Base-by-base conservation (phyloP, 257 asterid genomes). In the Salvia splendens region DNA sequence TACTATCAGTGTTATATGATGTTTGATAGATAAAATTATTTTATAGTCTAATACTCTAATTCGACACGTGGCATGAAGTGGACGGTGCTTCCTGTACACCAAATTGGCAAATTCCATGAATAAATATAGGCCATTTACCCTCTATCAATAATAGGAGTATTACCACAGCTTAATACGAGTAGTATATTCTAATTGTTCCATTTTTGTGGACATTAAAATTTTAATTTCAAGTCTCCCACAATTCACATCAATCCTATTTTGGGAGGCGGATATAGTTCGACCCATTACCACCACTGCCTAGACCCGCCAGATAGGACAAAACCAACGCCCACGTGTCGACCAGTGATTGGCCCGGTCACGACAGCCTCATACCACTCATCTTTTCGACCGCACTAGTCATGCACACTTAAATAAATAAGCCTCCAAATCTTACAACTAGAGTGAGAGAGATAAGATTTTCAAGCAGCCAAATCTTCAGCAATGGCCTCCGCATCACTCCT, bases 401-500 rank as follows among this genome's bases (percentile, higher is more conserved):
- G 53, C 68, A 53, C 24, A 50, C 77, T 65, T 66, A 74, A 80
- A 83, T 87, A 79, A 74, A 84, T 71, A 47, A 50, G 55, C 48
- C 42, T 35, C 57, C 51, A 64, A 52, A 57, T 12, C 51, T 65
- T 53, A 56, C 35, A 28, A 52, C 1, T 11, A 48, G 38, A 52
- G 73, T 72, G 80, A 60, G 68, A 50, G 80, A 68, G 92, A 87
- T 80, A 87, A 85, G 94, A 78, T 80, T 77, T 53, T n/a, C 33
- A 63, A 55, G 9, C 48, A 72, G 47, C 35, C 59, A 52, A 15
- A 49, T 24, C 30, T 24, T 24, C 8, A 71, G 65, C 77, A 80
- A 91, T 91, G 97, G 97, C 96, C 68, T 83, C 95, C 48, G 90
- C 95, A 38, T 89, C 98, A 65, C 92, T 90, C 69, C 87, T 91